Evolutionary conservation across 1,284 basidiomycete species (phyloP).

Genomic region (Clitocybe nebularis): DNA sequence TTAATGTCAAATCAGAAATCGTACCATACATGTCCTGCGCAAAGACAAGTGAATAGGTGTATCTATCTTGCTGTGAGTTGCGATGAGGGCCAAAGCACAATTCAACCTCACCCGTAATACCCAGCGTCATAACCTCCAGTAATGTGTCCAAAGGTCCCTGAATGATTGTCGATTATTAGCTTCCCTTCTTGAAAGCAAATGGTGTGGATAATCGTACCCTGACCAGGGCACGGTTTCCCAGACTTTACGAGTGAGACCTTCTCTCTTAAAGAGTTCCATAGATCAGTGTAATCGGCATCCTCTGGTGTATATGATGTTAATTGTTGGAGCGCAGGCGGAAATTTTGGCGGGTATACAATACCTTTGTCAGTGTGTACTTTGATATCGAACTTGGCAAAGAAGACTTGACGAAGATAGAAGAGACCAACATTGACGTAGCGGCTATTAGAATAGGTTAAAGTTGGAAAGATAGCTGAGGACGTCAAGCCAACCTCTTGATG

Average conservation of each 20-base stretch:
- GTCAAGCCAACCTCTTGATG: slow-evolving; percentile 58
- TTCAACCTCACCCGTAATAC: slow-evolving; percentile 60
- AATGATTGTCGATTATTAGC: not conserved
- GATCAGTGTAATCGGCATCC: slow-evolving; percentile 59
- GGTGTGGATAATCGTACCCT: slow-evolving; percentile 28
- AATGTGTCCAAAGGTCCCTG: slow-evolving; percentile 64
- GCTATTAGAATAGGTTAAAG: slow-evolving; percentile 30
- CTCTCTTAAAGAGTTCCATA: slow-evolving; percentile 73
- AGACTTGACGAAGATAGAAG: slow-evolving; percentile 77
- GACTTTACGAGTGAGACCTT: slow-evolving; percentile 65
- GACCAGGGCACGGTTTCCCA: slow-evolving; percentile 59
- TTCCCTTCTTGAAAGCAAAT: not conserved
- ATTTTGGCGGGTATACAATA: too few species aligned
- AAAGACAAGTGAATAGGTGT: slow-evolving; percentile 72
- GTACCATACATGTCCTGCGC: slow-evolving; percentile 75
- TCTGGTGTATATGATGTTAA: slow-evolving; percentile 31
- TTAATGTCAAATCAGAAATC: slow-evolving; percentile 11
- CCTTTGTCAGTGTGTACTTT: slow-evolving; percentile 72
- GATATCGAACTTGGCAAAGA: slow-evolving; percentile 79
- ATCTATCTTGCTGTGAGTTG: slow-evolving; percentile 28
- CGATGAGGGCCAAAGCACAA: not conserved
- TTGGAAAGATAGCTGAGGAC: not conserved
- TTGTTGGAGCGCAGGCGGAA: too few species aligned
- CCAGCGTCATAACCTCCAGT: slow-evolving; percentile 76
- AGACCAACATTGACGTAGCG: slow-evolving; percentile 80